Percentiles rank a stretch among this genome's conserved stretches.
Evolutionary conservation across 2,329 filamentous ascomycete species (phyloP).

Genomic region (Fonsecaea pedrosoi): DNA sequence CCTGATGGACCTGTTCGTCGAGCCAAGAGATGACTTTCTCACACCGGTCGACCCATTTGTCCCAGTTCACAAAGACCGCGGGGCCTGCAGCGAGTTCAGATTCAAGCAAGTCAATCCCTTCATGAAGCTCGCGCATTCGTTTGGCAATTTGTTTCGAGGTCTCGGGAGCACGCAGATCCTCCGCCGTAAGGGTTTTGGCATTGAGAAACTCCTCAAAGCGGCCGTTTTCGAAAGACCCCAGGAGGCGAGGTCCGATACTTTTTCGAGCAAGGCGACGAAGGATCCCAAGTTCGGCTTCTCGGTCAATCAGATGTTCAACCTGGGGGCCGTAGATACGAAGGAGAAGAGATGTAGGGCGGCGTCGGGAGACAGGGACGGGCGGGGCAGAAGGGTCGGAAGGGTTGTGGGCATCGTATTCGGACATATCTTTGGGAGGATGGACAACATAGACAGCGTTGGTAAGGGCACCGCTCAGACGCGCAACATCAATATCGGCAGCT

Average conservation of each 20-base stretch:
- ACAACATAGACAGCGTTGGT: conserved; percentile 98
- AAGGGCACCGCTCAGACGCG: conserved; percentile 77
- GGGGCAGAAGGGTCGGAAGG: conserved; percentile 22
- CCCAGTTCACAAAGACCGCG: conserved; percentile 90
- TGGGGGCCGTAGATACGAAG: conserved; percentile 93
- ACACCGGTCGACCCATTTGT: conserved; percentile 78
- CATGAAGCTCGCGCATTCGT: conserved; percentile 94
- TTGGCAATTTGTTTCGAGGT: conserved; percentile 94
- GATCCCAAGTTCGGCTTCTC: conserved; percentile 86
- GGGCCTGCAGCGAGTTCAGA: conserved; percentile 80
- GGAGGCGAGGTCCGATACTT: conserved; percentile 86
- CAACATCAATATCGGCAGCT: conserved; percentile 53
- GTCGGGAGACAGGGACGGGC: conserved; percentile 25
- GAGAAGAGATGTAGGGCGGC: conserved; percentile 70
- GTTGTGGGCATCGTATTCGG: conserved; percentile 41
- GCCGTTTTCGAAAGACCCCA: conserved; percentile 93
- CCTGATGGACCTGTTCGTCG: conserved; percentile 64
- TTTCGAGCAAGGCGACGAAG: conserved; percentile 85
- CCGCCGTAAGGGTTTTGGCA: conserved; percentile 77
- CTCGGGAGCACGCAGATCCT: conserved; percentile 77
- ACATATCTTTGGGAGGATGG: conserved; percentile 73
- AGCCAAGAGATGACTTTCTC: conserved; percentile 60
- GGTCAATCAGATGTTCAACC: conserved; percentile 93
- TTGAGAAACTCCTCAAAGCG: conserved; percentile 95
- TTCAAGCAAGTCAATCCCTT: conserved; percentile 84